Percentiles rank a stretch among this genome's conserved stretches.
Evolutionary conservation across 2,329 filamentous ascomycete species (phyloP).

Genomic region (Diaporthe sp.): DNA sequence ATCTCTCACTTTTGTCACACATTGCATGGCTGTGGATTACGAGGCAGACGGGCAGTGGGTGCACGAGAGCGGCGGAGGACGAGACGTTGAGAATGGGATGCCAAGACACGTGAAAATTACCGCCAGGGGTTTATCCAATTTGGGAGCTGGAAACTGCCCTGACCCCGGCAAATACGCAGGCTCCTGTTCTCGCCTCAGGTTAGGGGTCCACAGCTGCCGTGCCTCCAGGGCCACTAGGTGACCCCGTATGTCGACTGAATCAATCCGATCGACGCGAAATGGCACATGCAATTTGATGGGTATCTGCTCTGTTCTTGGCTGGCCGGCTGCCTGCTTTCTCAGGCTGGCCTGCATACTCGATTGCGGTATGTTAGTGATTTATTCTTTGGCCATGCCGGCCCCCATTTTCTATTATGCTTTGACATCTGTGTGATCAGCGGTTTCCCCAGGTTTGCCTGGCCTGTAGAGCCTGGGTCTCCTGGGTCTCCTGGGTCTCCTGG

Average conservation of each 20-base stretch:
- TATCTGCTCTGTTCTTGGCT: background rate
- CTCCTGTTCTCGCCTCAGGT: slow-evolving; percentile 11
- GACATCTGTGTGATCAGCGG: background rate
- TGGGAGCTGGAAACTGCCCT: slow-evolving; percentile 11
- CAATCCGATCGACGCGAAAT: slow-evolving; percentile 20
- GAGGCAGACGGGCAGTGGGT: background rate
- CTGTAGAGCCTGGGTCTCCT: background rate
- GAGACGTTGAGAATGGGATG: slow-evolving; percentile 15
- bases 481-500: too few species aligned
- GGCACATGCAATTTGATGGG: slow-evolving; percentile 4
- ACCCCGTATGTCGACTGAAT: slow-evolving; percentile 12
- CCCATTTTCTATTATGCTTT: background rate
- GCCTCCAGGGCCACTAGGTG: slow-evolving; percentile 12
- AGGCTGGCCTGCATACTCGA: background rate
- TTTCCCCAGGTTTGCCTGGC: slow-evolving; percentile 20
- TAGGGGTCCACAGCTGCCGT: background rate
- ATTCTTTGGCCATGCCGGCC: background rate
- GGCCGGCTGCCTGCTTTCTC: background rate
- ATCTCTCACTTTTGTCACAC: background rate
- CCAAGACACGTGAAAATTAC: slow-evolving; percentile 25
- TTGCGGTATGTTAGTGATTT: background rate
- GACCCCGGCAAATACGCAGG: background rate
- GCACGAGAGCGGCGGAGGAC: background rate
- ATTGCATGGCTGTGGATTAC: background rate
- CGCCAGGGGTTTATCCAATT: slow-evolving; percentile 24